Conservation (phyloP, 805 yeast genomes). For the Blastobotrys attinorum region DNA sequence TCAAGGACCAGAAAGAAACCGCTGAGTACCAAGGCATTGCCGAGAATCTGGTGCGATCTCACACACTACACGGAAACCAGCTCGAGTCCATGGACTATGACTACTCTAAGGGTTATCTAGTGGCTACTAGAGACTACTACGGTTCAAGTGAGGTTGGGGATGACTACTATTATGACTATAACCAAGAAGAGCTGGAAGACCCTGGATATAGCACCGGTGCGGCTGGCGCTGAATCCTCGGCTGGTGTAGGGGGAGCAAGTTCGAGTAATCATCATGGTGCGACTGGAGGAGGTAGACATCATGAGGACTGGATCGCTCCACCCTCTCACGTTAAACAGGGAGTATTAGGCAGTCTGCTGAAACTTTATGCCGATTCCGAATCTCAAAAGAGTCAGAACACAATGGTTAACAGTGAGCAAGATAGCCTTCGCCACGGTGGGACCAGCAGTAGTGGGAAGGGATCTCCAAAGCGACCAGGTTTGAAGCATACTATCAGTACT, state of each 20-base stretch:
- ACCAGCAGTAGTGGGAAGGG: not conserved
- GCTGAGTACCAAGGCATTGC: conserved; percentile 4
- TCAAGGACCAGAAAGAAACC: conserved; percentile 6
- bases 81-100: not conserved
- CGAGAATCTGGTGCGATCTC: conserved; percentile 5
- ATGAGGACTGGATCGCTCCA: conserved; percentile 45
- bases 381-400: not conserved
- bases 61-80: conserved; percentile 2
- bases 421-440: not conserved
- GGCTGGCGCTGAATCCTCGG: conserved; percentile 12
- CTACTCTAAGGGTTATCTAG: not conserved
- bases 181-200: not conserved
- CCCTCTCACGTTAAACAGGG: conserved; percentile 74
- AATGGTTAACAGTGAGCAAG: not conserved
- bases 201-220: too few species aligned
- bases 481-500: not conserved
- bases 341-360: conserved; percentile 68
- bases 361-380: conserved; percentile 42
- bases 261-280: conserved; percentile 6
- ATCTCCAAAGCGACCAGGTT: not conserved
- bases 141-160: conserved; percentile 5
- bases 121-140: not conserved
- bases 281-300: conserved; percentile 7
- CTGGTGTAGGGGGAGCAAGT: conserved; percentile 25
- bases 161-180: conserved; percentile 2